These are phyloP conservation scores for Themeda triandra DNA, from an alignment of 176 grass and related monocot genomes.

Conservation along the genomic window DNA sequence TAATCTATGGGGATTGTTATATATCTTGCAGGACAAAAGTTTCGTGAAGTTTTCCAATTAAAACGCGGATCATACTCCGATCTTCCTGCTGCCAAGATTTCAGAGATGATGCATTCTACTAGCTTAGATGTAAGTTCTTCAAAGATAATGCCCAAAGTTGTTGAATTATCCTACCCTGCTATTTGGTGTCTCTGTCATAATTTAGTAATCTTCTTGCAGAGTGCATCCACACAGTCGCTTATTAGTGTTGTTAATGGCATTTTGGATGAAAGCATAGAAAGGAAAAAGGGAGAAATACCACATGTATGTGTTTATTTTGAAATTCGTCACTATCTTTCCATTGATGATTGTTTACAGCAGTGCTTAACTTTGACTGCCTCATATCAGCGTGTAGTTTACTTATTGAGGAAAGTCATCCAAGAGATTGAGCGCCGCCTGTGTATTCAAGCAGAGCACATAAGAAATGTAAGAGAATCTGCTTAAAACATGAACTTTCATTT, in stretches of 20 bases:
- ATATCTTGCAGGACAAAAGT: slow-evolving; percentile 54
- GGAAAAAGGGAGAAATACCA: slow-evolving; percentile 96
- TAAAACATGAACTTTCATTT: slow-evolving; percentile 5
- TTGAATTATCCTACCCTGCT: not conserved
- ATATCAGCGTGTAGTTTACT: slow-evolving; percentile 76
- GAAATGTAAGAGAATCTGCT: slow-evolving; percentile 64
- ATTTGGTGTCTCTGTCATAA: slow-evolving; percentile 26
- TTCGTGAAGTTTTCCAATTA: slow-evolving; percentile 82
- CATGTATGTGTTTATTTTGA: slow-evolving; percentile 64
- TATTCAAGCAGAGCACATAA: slow-evolving; percentile 96
- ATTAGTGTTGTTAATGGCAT: slow-evolving; percentile 88
- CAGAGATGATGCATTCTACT: slow-evolving; percentile 95
- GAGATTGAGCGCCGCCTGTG: slow-evolving; percentile 88
- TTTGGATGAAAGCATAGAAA: slow-evolving; percentile 96
- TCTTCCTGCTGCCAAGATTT: slow-evolving; percentile 83
- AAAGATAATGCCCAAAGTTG: not conserved
- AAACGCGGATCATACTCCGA: slow-evolving; percentile 79
- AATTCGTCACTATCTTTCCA: not conserved
- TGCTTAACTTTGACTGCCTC: slow-evolving; percentile 25
- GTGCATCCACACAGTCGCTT: slow-evolving; percentile 87
- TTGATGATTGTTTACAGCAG: slow-evolving; percentile 16
- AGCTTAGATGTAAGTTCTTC: slow-evolving; percentile 84
- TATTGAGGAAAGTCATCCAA: slow-evolving; percentile 92
- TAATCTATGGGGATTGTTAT: not conserved
- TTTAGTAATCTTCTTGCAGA: slow-evolving; percentile 50